Evolutionary conservation across 352 stramenopile genomes (phyloP), one percentile per base, ranked within the genome.

Genomic region (Phytophthora pseudosyringae): DNA sequence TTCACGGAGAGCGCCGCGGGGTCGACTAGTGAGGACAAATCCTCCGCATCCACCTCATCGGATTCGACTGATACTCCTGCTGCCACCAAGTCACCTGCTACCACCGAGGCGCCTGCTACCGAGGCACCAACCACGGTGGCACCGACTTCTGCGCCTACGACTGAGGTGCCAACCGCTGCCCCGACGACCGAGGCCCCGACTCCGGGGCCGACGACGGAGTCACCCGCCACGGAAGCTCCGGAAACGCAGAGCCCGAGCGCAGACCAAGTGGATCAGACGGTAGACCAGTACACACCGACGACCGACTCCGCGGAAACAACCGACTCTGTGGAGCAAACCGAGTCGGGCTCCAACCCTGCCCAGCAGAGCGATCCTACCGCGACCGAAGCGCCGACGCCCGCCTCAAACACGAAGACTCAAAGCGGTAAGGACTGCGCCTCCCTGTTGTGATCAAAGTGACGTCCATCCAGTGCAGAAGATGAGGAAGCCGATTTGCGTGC

Each of bases 401-500:
- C 41, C 59, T 62, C 59, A 61, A 44, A 16, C 5, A 57, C 33
- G 12, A 54, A 49, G 38, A 45, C 13, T 6, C 44, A 44, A 38
- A 51, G 21, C 8, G 36, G 33, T 45, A 73, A 73, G 52, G 53
- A 62, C 18, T 73, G 65, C 38, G 39, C 32, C 13, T 54, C 59
- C 15, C 32, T 59, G 10, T 54, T 68, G 26, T 58, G 64, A 65
- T 57, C 35, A 32, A 49, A 59, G 40, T 58, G 50, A 59, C 28
- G 33, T 39, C 16, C 21, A 35, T 68, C 43, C 52, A 64, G 52
- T 31, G 10, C 53, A 41, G 40, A 48, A 64, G 50, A 67, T 57
- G 63, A 66, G 38, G 43, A 67, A 50, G 39, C 31, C 51, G 62
- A 66, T 71, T 59, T 67, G 62, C 8, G 46, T 68, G 25, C 31